Evolutionary conservation across 78 protist species (phyloP), one percentile per base, ranked within the genome.

Genomic region (Cavenderia fasciculata): DNA sequence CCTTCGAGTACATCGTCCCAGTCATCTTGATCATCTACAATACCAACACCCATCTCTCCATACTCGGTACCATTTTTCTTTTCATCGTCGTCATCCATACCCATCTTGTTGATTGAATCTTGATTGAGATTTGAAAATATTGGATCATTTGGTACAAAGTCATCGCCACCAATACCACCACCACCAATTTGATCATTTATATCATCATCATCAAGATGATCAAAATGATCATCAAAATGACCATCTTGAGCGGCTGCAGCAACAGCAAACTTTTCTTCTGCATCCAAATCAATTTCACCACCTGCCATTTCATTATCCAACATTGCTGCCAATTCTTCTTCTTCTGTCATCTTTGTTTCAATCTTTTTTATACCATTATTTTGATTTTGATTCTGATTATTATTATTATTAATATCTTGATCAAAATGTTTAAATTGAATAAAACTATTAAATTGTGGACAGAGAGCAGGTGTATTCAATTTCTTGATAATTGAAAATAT

Each of bases 141-240:
- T 72, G 29, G 40, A 2, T 41, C 2, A 2, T 19, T 6, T 8
- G 68, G 4, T 12, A 38, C 14, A 16, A 46, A 59, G 36, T 73
- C 73, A 47, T 31, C 63, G 27, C 11, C 77, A 23, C 8, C 4
- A 41, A 34, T 46, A 34, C 14, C 46, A 19, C 65, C 88, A 25
- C 49, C 89, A 21, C 44, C 65, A 61, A 61, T 6, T 12, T 57
- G 25, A 10, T 75, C 86, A 21, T 49, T 29, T 47, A 61, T 34
- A 61, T 44, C 41, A 16, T 74, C 86, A 8, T 62, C 77, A 38
- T 46, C 62, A 31, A n/a, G 56, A 40, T 44, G 25, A 51, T 65
- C 21, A 8, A 62, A 19, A 31, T 84, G 49, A 43, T 79, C 88
- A 57, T 72, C 77, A 38, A n/a, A n/a, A n/a, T n/a, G n/a, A n/a